phyloP scores from a whole-genome alignment of 2,329 filamentous ascomycete species.

The Hypomyces perniciosus region DNA sequence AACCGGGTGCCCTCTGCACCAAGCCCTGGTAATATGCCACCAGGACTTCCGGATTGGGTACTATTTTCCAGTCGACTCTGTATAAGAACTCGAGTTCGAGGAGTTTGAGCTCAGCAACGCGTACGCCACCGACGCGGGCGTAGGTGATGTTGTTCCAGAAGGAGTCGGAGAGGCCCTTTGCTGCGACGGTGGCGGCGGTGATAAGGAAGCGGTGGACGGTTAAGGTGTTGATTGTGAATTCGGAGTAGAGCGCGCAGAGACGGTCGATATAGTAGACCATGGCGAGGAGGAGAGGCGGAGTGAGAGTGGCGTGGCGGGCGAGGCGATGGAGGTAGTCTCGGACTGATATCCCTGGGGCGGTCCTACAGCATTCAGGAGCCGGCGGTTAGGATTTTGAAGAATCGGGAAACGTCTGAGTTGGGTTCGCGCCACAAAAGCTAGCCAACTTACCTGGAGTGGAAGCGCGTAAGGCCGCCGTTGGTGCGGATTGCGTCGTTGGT shows the following conservation, averaged over 20 bases:
- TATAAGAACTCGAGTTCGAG: conserved; percentile 91
- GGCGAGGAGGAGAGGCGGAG: conserved; percentile 87
- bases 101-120: conserved; percentile 80
- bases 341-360: conserved; percentile 84
- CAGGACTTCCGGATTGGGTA: conserved; percentile 87
- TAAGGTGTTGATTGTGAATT: conserved; percentile 92
- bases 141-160: conserved; percentile 99
- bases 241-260: conserved; percentile 82
- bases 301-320: conserved; percentile 88
- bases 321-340: conserved; percentile 88
- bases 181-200: conserved; percentile 88
- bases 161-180: conserved; percentile 90
- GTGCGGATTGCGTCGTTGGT: conserved; percentile 83
- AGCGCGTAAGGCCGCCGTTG: conserved; percentile 81
- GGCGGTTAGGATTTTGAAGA: not conserved
- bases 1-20: conserved; percentile 60
- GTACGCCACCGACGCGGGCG: conserved; percentile 87
- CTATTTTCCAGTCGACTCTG: conserved; percentile 91
- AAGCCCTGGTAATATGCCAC: conserved; percentile 90
- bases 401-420: not conserved
- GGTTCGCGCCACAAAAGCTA: not conserved
- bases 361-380: conserved; percentile 22
- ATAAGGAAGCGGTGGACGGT: conserved; percentile 98
- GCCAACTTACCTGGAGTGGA: conserved; percentile 73
- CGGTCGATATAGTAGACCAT: conserved; percentile 99